Evolutionary conservation across 768 basidiomycete genomes (phyloP).

Genomic region (Suillus decipiens): DNA sequence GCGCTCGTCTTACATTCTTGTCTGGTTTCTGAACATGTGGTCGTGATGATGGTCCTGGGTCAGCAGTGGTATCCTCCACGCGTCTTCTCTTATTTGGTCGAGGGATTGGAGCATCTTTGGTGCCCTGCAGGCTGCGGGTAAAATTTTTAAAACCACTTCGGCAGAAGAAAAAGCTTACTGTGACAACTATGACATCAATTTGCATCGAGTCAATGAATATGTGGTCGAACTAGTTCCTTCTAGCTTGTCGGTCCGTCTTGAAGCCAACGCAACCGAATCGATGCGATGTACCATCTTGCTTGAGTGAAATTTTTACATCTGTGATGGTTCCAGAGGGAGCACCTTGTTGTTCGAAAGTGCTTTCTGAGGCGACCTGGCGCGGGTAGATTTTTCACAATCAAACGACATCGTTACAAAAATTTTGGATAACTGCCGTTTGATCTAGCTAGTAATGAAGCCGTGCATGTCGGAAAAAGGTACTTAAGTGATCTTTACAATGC

Average conservation of each 20-base stretch:
- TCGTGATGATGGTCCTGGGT: neutral
- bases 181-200: constrained; percentile 59
- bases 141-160: constrained; percentile 7
- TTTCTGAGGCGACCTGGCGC: constrained; percentile 60
- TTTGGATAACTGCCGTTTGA: no score
- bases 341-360: constrained; percentile 62
- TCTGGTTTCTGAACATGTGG: constrained; percentile 33
- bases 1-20: constrained; percentile 13
- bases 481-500: no score
- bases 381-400: constrained; percentile 80
- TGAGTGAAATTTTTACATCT: constrained; percentile 80
- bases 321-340: constrained; percentile 77
- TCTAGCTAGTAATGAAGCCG: no score
- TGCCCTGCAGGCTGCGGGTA: constrained; percentile 54
- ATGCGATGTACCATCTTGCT: constrained; percentile 76
- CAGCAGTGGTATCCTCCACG: constrained; percentile 23
- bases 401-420: constrained; percentile 56
- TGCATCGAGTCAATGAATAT: constrained; percentile 82
- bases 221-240: constrained; percentile 81
- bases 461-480: no score
- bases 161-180: constrained; percentile 49
- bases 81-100: constrained; percentile 72
- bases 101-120: constrained; percentile 68
- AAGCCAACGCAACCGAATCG: constrained; percentile 94
- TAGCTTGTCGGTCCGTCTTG: constrained; percentile 78